Evolutionary conservation across 306 rosid species (phyloP).

Genomic region (Cicer yamashitae): DNA sequence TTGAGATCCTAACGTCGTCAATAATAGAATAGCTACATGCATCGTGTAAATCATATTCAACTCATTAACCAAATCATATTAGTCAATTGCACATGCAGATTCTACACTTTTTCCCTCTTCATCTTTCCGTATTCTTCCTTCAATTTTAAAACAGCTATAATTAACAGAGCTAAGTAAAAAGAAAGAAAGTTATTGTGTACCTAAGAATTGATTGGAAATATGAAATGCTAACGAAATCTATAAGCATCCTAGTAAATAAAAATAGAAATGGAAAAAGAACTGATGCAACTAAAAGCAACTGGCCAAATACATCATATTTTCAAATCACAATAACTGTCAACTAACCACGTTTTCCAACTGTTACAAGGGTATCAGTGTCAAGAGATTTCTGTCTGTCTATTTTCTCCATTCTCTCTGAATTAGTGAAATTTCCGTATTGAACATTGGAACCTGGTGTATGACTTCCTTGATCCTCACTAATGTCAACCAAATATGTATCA

Average conservation of each 20-base stretch:
- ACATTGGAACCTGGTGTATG: conserved; percentile 52
- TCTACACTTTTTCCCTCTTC: neutral
- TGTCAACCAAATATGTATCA: conserved; percentile 72
- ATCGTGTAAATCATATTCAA: conserved; percentile 29
- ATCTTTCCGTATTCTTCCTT: neutral
- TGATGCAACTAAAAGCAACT: conserved; percentile 25
- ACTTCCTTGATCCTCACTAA: conserved; percentile 65
- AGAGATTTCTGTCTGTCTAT: conserved; percentile 48
- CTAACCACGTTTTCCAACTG: conserved; percentile 56
- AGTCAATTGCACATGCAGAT: conserved; percentile 15
- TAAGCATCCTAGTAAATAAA: conserved; percentile 11
- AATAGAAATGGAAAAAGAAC: conserved; percentile 30
- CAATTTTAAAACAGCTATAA: conserved; percentile 29
- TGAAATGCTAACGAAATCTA: conserved; percentile 34
- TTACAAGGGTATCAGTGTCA: conserved; percentile 36
- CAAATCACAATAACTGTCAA: conserved; percentile 17
- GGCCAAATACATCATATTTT: conserved; percentile 6
- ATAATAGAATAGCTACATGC: conserved; percentile 20
- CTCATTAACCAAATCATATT: conserved; percentile 14
- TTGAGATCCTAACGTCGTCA: neutral
- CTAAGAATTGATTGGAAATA: conserved; percentile 32
- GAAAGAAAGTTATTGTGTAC: conserved; percentile 1
- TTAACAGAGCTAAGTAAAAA: conserved; percentile 24
- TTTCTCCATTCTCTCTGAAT: conserved; percentile 43
- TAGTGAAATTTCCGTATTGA: conserved; percentile 41